phyloP scores from a whole-genome alignment of 495 filamentous ascomycete genomes.

The Lepraria neglecta region DNA sequence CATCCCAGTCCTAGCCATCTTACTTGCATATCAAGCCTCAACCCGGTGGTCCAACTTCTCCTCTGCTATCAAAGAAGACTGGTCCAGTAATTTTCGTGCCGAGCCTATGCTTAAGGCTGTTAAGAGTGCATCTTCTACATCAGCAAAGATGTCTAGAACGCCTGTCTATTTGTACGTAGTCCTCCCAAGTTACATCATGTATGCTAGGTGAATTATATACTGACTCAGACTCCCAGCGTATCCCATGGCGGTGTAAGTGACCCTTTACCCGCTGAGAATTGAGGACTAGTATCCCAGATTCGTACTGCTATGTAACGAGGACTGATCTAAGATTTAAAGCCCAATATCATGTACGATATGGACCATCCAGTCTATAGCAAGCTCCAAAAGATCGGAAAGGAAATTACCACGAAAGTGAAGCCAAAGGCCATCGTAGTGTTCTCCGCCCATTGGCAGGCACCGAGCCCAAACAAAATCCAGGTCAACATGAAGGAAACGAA shows the following conservation, averaged over 20 bases:
- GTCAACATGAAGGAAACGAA: conserved; percentile 66
- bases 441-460: conserved; percentile 79
- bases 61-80: not conserved
- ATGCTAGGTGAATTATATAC: not conserved
- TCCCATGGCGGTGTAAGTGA: conserved; percentile 67
- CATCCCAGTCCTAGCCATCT: not conserved
- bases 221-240: conserved; percentile 32
- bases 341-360: conserved; percentile 66
- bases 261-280: not conserved
- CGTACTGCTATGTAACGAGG: too few species aligned
- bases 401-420: conserved; percentile 75
- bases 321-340: conserved; percentile 37
- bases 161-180: conserved; percentile 60
- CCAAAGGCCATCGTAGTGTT: conserved; percentile 80
- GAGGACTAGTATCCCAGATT: too few species aligned
- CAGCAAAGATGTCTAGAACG: conserved; percentile 33
- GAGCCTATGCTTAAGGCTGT: not conserved
- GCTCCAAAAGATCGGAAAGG: conserved; percentile 61
- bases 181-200: not conserved
- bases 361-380: conserved; percentile 69
- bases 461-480: conserved; percentile 50
- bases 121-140: not conserved
- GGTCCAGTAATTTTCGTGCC: not conserved
- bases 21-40: not conserved
- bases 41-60: conserved; percentile 1